A percentile compares a stretch with the other conserved stretches of the same genome.
These are phyloP conservation scores for Paraphoma chrysanthemicola DNA, from an alignment of 2,329 filamentous ascomycete genomes.

Conservation along the genomic window DNA sequence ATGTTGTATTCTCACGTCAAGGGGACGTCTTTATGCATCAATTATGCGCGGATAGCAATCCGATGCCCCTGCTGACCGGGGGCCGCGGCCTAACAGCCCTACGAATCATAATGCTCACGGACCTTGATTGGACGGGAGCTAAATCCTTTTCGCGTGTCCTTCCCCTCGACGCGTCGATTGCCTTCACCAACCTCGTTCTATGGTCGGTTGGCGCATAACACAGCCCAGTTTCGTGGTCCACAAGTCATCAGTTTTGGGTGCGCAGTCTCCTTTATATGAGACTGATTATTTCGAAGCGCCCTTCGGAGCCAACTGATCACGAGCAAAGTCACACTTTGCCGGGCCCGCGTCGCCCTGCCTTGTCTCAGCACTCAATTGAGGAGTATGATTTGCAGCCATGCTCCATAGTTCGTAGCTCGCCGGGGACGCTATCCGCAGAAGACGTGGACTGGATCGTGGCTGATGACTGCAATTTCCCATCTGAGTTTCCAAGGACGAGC, in stretches of 20 bases:
- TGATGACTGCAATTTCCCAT: slow-evolving; percentile 39
- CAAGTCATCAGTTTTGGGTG: slow-evolving; percentile 13
- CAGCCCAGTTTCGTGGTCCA: slow-evolving; percentile 7
- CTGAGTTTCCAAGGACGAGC: slow-evolving; percentile 16
- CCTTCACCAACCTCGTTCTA: slow-evolving; percentile 22
- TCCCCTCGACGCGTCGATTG: slow-evolving; percentile 15
- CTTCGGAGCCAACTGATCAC: background rate
- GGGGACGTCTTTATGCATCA: slow-evolving; percentile 14
- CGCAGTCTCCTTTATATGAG: slow-evolving; percentile 10
- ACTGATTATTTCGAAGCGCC: slow-evolving; percentile 3
- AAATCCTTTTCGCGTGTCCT: slow-evolving; percentile 5
- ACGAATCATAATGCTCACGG: slow-evolving; percentile 8
- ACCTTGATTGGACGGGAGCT: slow-evolving; percentile 14
- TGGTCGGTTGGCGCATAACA: slow-evolving; percentile 6
- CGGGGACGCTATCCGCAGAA: slow-evolving; percentile 6
- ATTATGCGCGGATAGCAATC: background rate
- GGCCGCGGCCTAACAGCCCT: slow-evolving; percentile 9
- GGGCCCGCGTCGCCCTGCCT: slow-evolving; percentile 13
- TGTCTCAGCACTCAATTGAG: slow-evolving; percentile 21
- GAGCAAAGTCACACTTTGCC: slow-evolving; percentile 3
- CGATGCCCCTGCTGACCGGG: slow-evolving; percentile 2
- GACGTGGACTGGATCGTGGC: slow-evolving; percentile 27
- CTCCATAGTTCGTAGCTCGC: slow-evolving; percentile 18
- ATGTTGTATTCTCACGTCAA: background rate
- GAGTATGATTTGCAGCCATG: slow-evolving; percentile 16